These are phyloP conservation scores for Diaporthe amygdali DNA, from an alignment of 2,329 filamentous ascomycete genomes.

Conservation along the genomic window DNA sequence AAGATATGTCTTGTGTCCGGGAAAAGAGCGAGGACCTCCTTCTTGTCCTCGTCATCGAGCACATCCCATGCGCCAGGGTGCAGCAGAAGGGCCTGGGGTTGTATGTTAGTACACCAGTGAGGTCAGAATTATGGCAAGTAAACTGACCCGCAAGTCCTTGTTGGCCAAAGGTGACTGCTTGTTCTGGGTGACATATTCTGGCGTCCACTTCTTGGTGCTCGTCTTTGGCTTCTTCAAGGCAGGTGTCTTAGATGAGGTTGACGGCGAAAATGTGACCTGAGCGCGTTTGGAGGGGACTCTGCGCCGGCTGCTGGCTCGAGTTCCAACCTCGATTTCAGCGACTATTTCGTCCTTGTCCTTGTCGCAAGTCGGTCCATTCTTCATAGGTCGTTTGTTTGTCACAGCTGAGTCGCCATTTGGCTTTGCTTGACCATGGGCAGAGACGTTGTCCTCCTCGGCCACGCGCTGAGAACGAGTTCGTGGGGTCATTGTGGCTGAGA, in stretches of 20 bases:
- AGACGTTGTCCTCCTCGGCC: background rate
- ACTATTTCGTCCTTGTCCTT: background rate
- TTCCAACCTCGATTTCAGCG: background rate
- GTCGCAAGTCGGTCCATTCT: background rate
- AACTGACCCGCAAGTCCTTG: constrained; percentile 40
- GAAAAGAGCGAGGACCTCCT: constrained; percentile 41
- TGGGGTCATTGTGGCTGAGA: background rate
- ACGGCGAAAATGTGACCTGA: background rate
- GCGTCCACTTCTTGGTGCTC: constrained; percentile 32
- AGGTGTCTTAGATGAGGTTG: background rate
- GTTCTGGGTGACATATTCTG: constrained; percentile 41
- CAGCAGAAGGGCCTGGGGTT: constrained; percentile 40
- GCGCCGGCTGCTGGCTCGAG: background rate
- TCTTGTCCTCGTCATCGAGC: constrained; percentile 38
- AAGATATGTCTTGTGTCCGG: constrained; percentile 40
- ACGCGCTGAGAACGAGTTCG: background rate
- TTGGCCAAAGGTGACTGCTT: constrained; percentile 39
- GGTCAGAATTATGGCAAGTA: background rate
- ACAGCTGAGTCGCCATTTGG: background rate
- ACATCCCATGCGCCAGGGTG: constrained; percentile 43
- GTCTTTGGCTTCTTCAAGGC: constrained; percentile 32
- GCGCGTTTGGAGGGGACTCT: constrained; percentile 10
- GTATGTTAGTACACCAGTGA: constrained; percentile 14
- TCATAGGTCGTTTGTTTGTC: background rate
- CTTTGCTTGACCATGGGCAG: background rate